Conservation (phyloP, 2,329 filamentous ascomycete species). For the Trichoderma arundinaceum region DNA sequence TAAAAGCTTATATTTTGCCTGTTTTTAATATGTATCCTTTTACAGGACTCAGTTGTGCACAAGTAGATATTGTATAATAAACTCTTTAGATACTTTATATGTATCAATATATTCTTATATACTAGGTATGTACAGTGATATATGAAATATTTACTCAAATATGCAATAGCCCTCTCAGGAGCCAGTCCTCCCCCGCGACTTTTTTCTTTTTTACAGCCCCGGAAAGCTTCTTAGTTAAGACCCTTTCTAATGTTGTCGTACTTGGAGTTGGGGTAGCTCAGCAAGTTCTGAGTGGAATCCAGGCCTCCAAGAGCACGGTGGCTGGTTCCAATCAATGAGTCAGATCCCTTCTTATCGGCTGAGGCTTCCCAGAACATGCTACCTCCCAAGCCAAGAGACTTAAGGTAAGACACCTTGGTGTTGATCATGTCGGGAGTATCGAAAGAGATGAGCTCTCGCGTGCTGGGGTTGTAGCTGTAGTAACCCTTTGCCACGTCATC, state of each 20-base stretch:
- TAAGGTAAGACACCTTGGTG: constrained; percentile 70
- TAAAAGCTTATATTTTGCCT: too few relatives aligned
- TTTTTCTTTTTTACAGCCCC: background rate
- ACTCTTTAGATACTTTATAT: background rate
- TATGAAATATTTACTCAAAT: constrained; percentile 13
- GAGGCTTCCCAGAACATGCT: constrained; percentile 88
- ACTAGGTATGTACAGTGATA: constrained; percentile 23
- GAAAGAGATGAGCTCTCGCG: constrained; percentile 72
- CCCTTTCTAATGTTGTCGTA: constrained; percentile 59
- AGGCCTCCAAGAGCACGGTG: constrained; percentile 51
- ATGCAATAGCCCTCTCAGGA: background rate
- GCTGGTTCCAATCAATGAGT: constrained; percentile 63
- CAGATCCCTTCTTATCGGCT: constrained; percentile 64
- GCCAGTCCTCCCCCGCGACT: background rate
- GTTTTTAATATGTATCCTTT: too few relatives aligned
- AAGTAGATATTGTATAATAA: background rate
- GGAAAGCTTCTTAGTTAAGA: constrained; percentile 33
- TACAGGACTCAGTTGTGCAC: background rate
- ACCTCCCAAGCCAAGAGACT: constrained; percentile 67
- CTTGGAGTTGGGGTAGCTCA: constrained; percentile 59
- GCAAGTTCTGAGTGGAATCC: constrained; percentile 55
- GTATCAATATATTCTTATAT: background rate
- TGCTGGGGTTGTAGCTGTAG: constrained; percentile 70
- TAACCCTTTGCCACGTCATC: constrained; percentile 66
- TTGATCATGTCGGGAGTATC: constrained; percentile 66